These are phyloP conservation scores for Fusarium phyllophilum DNA, from an alignment of 2,329 filamentous ascomycete genomes.

Conservation along the genomic window DNA sequence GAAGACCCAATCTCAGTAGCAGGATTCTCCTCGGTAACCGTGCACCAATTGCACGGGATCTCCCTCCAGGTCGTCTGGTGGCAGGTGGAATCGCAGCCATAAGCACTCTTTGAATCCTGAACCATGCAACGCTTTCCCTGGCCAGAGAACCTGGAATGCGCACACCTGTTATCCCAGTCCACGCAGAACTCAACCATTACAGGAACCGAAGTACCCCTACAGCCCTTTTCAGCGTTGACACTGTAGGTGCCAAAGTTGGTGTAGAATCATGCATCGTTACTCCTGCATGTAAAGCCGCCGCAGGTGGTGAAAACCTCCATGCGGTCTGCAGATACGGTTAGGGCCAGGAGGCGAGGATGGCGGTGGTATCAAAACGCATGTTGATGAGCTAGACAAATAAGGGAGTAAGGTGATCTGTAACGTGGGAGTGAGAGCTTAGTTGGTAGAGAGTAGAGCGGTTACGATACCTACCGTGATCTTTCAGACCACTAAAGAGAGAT, in stretches of 20 bases:
- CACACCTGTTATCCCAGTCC: background rate
- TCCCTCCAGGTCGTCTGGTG: background rate
- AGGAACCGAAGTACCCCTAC: background rate
- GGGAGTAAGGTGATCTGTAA: too few relatives aligned
- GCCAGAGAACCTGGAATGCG: background rate
- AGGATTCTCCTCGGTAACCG: background rate
- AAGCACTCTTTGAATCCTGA: background rate
- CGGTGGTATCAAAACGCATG: background rate
- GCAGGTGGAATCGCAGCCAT: background rate
- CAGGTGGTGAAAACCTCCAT: background rate
- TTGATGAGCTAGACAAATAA: background rate
- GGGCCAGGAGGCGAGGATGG: background rate
- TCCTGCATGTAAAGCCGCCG: background rate
- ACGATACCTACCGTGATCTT: background rate
- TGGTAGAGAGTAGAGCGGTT: too few relatives aligned
- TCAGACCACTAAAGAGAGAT: fast-evolving
- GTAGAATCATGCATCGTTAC: background rate
- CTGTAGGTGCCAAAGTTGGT: background rate
- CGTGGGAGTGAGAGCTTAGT: background rate
- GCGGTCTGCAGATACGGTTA: background rate
- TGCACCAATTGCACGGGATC: background rate
- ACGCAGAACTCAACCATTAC: background rate
- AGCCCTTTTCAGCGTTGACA: background rate
- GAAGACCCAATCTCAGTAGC: background rate
- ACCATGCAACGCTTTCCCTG: background rate